Base-by-base conservation (phyloP, 257 asterid species). In the Solanum rostratum region DNA sequence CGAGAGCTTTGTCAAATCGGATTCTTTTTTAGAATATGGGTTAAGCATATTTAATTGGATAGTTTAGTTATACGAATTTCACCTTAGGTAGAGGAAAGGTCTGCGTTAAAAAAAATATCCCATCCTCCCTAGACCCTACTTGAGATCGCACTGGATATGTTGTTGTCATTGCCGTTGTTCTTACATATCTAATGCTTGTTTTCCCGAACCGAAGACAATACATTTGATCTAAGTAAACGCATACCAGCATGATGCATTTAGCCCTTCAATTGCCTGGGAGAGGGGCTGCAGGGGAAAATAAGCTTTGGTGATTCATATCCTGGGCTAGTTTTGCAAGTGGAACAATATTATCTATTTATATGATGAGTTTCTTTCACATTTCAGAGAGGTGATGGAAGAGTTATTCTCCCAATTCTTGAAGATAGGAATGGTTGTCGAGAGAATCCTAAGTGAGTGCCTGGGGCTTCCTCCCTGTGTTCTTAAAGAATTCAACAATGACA, bases 391-490 rank as follows among this genome's bases (percentile, higher is more conserved):
- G 39, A 19, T 87, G 11, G 95, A 92, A 46, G 93, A 89, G 81
- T 7, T 91, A 71, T 91, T 93, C 85, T 37, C 30, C n/a, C 37
- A 84, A n/a, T 89, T 93, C 52, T 37, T 85, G 16, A 88, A 88
- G 84, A 86, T 87, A 0, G 91, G 90, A 1, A 80, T 80, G 22
- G 8, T 93, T 2, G 27, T 91, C 1, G 93, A 92, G 87, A 83
- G 88, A n/a, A 88, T 93, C 54, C 11, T 93, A 65, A 91, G 89
- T 62, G 95, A 90, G 12, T 93, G 94, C 65, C 79, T 93, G 82
- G 93, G 91, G 24, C 90, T 93, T 14, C 92, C 94, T 7, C 59
- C 86, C 0, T 73, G 74, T 81, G 91, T 87, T 86, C 79, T 93
- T 84, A 88, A 89, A 81, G 89, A 90, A 30, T 89, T 90, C 86